These are phyloP conservation scores for Logfia minima DNA, from an alignment of 129 eudicot species.

Conservation along the genomic window DNA sequence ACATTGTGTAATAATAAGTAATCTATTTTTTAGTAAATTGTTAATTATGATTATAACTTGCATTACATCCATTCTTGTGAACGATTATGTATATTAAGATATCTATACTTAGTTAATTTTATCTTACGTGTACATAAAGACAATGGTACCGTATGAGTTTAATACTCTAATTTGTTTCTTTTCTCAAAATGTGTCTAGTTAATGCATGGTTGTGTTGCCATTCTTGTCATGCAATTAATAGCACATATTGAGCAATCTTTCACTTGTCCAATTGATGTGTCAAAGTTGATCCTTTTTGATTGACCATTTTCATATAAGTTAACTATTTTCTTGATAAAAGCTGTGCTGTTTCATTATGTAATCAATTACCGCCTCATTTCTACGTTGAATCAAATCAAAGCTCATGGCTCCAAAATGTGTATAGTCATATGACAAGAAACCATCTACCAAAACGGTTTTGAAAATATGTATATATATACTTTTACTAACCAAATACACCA, in stretches of 20 bases:
- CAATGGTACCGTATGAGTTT: background rate
- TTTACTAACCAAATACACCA: no score
- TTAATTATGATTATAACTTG: no score
- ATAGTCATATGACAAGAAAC: constrained; percentile 32
- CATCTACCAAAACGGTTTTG: constrained; percentile 10
- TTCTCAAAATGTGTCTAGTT: background rate
- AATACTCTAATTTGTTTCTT: background rate
- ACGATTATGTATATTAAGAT: background rate
- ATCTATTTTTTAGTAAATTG: no score
- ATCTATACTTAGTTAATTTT: no score
- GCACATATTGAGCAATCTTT: constrained; percentile 26
- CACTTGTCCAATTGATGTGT: constrained; percentile 34
- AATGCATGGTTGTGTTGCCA: background rate
- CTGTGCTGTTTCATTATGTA: constrained; percentile 17
- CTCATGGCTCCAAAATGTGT: constrained; percentile 25
- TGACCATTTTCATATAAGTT: constrained; percentile 27
- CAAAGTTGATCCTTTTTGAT: constrained; percentile 28
- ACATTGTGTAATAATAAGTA: no score
- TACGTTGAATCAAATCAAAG: constrained; percentile 41
- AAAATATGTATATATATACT: background rate
- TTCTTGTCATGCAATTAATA: constrained; percentile 19
- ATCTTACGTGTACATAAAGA: no score
- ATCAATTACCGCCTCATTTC: constrained; percentile 35
- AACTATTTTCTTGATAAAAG: constrained; percentile 18
- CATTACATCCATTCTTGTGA: no score